phyloP scores from a whole-genome alignment of 192 early-diverging fungal species.

The Linderina pennispora region DNA sequence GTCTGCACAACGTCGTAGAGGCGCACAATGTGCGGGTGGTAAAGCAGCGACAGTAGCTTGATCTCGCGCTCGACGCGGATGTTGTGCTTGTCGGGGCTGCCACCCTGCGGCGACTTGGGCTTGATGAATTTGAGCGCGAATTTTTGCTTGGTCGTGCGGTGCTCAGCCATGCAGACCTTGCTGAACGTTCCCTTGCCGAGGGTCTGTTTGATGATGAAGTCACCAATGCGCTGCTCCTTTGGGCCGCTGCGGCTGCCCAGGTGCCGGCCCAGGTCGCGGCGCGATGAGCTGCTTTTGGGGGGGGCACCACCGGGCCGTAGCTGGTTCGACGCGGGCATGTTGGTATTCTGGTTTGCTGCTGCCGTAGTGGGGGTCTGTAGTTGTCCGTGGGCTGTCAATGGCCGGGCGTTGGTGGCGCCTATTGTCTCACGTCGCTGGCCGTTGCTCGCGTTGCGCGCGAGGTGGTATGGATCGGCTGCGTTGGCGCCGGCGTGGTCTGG shows the following conservation, averaged over 20 bases:
- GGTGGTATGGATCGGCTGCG: constrained; percentile 25
- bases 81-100: constrained; percentile 51
- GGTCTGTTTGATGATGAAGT: constrained; percentile 3
- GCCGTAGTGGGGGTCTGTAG: not conserved
- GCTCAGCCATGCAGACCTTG: constrained; percentile 9
- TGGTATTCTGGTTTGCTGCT: not conserved
- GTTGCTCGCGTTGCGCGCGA: constrained; percentile 23
- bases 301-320: constrained; percentile 1
- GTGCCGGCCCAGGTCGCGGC: constrained; percentile 25
- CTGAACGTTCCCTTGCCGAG: constrained; percentile 15
- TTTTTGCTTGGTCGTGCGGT: constrained; percentile 14
- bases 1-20: constrained; percentile 74
- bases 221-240: constrained; percentile 23
- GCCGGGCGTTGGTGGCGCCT: constrained; percentile 1
- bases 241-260: constrained; percentile 28
- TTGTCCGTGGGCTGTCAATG: not conserved
- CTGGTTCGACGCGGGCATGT: constrained; percentile 5
- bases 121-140: constrained; percentile 53
- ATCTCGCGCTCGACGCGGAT: constrained; percentile 67
- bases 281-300: not conserved
- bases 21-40: constrained; percentile 77
- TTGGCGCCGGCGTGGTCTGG: constrained; percentile 10
- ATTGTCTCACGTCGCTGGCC: not conserved
- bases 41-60: constrained; percentile 63
- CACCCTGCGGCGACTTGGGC: constrained; percentile 35